Percentiles rank a stretch among this genome's conserved stretches.
These are phyloP conservation scores for Sugiyamaella castrensis DNA, from an alignment of 1,139 yeast species.

Conservation along the genomic window DNA sequence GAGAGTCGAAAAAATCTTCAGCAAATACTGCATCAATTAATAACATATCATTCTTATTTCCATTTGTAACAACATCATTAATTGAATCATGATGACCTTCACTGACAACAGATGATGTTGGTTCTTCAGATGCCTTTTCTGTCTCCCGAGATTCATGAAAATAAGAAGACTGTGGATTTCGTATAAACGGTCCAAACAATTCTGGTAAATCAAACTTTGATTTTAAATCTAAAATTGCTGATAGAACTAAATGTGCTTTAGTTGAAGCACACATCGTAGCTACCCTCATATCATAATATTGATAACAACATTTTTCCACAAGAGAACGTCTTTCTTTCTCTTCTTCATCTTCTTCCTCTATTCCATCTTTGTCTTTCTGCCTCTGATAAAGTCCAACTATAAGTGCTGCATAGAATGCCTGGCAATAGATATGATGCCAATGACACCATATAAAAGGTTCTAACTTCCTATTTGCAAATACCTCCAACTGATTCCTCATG, in stretches of 20 bases:
- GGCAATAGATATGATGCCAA: slow-evolving; percentile 14
- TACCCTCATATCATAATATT: slow-evolving; percentile 14
- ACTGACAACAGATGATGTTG: neutral
- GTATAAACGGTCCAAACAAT: slow-evolving; percentile 9
- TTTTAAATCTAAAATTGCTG: slow-evolving; percentile 6
- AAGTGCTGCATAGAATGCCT: slow-evolving; percentile 13
- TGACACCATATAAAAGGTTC: slow-evolving; percentile 16
- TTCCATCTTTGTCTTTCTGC: neutral
- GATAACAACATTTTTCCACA: slow-evolving; percentile 6
- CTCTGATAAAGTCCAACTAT: slow-evolving; percentile 8
- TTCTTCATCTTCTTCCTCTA: slow-evolving; percentile 2
- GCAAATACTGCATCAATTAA: slow-evolving; percentile 2
- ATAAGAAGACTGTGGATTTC: neutral
- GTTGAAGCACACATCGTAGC: slow-evolving; percentile 17
- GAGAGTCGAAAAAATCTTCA: slow-evolving; percentile 4
- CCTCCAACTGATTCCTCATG: slow-evolving; percentile 6
- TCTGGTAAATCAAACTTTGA: slow-evolving; percentile 13
- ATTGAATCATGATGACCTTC: neutral
- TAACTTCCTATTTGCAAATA: slow-evolving; percentile 6
- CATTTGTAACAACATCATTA: neutral
- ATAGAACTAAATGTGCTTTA: slow-evolving; percentile 14
- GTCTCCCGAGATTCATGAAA: too few species aligned
- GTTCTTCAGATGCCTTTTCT: neutral
- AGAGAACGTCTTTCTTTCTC: slow-evolving; percentile 5
- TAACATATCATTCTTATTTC: neutral